Conservation (phyloP, 2,329 filamentous ascomycete species). For the Xylaria sp. region DNA sequence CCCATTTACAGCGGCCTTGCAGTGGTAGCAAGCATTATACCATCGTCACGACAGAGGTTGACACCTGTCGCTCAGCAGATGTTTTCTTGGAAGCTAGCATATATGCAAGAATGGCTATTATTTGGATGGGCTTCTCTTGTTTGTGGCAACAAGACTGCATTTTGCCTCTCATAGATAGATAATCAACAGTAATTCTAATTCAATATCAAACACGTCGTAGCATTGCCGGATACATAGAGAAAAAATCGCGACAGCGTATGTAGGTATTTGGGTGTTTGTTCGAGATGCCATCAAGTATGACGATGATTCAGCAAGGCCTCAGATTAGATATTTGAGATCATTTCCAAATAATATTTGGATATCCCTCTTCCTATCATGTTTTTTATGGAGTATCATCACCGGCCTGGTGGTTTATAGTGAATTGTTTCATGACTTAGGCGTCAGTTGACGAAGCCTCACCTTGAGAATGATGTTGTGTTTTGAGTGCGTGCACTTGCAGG, state of each 20-base stretch:
- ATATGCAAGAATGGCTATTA: background rate
- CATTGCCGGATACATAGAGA: background rate
- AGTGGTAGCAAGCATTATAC: conserved; percentile 2
- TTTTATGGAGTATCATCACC: conserved; percentile 69
- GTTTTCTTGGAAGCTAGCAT: background rate
- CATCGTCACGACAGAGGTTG: conserved; percentile 2
- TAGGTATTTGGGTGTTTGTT: background rate
- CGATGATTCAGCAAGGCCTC: conserved; percentile 58
- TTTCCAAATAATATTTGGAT: conserved; percentile 60
- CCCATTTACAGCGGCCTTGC: background rate
- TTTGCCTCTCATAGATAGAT: conserved; percentile 16
- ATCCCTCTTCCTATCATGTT: conserved; percentile 77
- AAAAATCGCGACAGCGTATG: background rate
- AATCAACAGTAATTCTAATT: conserved; percentile 8
- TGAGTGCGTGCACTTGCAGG: conserved; percentile 23
- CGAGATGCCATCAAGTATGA: background rate
- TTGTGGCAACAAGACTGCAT: background rate
- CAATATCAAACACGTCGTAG: background rate
- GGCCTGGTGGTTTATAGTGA: conserved; percentile 53
- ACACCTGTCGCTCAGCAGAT: background rate
- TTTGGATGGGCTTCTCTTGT: background rate
- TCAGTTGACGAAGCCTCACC: background rate
- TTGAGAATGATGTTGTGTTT: background rate
- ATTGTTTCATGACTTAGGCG: background rate
- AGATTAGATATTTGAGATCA: conserved; percentile 73